These are phyloP conservation scores for Sclerotinia spermophila DNA, from an alignment of 2,329 filamentous ascomycete genomes.

Conservation along the genomic window DNA sequence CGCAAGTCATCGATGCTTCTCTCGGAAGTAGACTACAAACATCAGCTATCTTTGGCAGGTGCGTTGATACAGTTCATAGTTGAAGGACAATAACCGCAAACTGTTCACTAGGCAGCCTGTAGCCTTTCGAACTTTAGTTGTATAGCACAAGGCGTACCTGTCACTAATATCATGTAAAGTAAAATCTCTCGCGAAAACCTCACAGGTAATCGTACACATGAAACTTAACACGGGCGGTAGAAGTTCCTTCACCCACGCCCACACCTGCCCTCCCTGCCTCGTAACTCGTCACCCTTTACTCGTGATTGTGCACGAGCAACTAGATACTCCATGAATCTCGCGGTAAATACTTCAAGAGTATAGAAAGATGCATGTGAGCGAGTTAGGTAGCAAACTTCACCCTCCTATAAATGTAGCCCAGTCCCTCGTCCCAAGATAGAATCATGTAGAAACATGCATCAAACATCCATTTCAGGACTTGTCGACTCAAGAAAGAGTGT, in stretches of 20 bases:
- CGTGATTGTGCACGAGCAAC: too few relatives aligned
- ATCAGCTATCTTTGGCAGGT: background rate
- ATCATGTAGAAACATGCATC: background rate
- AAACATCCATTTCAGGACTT: background rate
- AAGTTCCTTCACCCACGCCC: too few relatives aligned
- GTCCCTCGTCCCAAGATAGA: background rate
- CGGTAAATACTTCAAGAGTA: background rate
- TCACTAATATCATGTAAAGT: too few relatives aligned
- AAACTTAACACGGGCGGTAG: too few relatives aligned
- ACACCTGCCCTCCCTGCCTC: too few relatives aligned
- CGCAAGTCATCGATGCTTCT: constrained; percentile 1
- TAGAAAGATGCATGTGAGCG: background rate
- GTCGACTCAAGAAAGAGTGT: background rate
- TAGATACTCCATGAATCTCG: background rate
- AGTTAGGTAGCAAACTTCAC: background rate
- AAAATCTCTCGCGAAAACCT: too few relatives aligned
- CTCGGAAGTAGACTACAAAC: background rate
- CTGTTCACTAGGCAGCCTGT: background rate
- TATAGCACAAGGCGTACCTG: too few relatives aligned
- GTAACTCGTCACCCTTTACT: too few relatives aligned
- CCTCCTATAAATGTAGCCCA: background rate
- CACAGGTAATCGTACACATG: too few relatives aligned
- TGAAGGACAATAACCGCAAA: background rate
- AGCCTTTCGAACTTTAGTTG: too few relatives aligned
- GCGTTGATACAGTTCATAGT: background rate